These are phyloP conservation scores for Mycena rosella DNA, from an alignment of 768 basidiomycete species.

Conservation along the genomic window DNA sequence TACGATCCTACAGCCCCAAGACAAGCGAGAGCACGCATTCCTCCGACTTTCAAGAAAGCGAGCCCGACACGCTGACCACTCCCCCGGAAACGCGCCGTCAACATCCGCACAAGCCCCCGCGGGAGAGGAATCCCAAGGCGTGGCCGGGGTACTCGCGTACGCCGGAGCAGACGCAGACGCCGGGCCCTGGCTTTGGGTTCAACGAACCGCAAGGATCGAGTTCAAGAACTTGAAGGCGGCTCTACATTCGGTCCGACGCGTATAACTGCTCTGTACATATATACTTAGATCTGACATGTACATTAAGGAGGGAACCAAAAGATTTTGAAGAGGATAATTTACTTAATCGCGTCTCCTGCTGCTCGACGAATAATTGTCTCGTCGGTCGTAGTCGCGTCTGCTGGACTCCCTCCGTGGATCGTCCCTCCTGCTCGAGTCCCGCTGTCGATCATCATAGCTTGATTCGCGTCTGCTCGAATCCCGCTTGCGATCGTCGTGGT, in stretches of 20 bases:
- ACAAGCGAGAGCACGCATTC: constrained; percentile 20
- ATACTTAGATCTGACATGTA: constrained; percentile 3
- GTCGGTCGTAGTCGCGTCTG: constrained; percentile 43
- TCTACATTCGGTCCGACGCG: too few species aligned
- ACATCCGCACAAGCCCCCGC: constrained; percentile 12
- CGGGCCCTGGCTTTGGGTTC: constrained; percentile 23
- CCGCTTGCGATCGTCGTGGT: constrained; percentile 39
- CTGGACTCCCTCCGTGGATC: constrained; percentile 41
- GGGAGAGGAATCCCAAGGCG: constrained; percentile 9
- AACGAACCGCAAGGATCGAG: constrained; percentile 7
- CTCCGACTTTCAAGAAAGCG: constrained; percentile 28
- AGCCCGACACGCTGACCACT: constrained; percentile 33
- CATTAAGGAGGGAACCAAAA: background rate
- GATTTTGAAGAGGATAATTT: constrained; percentile 1
- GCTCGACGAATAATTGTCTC: constrained; percentile 46
- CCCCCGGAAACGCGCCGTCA: constrained; percentile 23
- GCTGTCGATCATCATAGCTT: constrained; percentile 21
- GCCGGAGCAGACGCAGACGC: background rate
- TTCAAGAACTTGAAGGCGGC: constrained; percentile 13
- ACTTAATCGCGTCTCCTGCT: constrained; percentile 42
- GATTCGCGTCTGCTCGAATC: constrained; percentile 36
- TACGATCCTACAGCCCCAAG: background rate
- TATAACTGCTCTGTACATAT: background rate
- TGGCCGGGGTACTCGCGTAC: constrained; percentile 10
- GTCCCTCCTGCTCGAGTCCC: constrained; percentile 38